A percentile compares a stretch with the other conserved stretches of the same genome.
Conservation (phyloP, 1,139 yeast species). For the Taphrina confusa region DNA sequence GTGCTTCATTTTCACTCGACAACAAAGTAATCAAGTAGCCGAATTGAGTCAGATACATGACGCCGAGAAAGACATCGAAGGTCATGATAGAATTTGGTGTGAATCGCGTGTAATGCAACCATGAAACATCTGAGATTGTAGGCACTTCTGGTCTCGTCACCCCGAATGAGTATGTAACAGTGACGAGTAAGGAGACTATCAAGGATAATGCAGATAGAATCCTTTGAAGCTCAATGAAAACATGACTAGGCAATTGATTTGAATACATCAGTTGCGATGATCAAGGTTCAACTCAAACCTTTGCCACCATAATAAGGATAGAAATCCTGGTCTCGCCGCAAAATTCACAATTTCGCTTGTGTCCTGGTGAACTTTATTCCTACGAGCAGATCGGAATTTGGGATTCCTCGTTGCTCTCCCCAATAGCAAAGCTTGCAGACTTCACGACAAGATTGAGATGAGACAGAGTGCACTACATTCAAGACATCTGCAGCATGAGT, state of each 20-base stretch:
- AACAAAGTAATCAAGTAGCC: constrained; percentile 7
- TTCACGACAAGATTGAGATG: too few relatives aligned
- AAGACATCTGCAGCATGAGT: too few relatives aligned
- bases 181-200: constrained; percentile 8
- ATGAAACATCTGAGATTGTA: constrained; percentile 26
- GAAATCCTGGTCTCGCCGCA: too few relatives aligned
- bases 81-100: constrained; percentile 31
- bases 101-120: constrained; percentile 1
- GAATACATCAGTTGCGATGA: not conserved
- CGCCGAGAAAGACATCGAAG: constrained; percentile 23
- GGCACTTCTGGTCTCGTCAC: constrained; percentile 2
- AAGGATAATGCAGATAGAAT: not conserved
- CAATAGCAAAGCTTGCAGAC: too few relatives aligned
- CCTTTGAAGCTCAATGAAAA: not conserved
- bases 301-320: too few relatives aligned
- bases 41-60: constrained; percentile 17
- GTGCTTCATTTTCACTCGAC: constrained; percentile 24
- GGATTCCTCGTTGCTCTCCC: too few relatives aligned
- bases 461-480: too few relatives aligned
- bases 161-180: constrained; percentile 21
- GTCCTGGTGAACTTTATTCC: too few relatives aligned
- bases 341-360: not conserved
- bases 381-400: too few relatives aligned
- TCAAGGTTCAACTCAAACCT: too few relatives aligned
- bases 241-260: not conserved